phyloP scores from a whole-genome alignment of 2,329 filamentous ascomycete species.

The Teratosphaeria destructans region DNA sequence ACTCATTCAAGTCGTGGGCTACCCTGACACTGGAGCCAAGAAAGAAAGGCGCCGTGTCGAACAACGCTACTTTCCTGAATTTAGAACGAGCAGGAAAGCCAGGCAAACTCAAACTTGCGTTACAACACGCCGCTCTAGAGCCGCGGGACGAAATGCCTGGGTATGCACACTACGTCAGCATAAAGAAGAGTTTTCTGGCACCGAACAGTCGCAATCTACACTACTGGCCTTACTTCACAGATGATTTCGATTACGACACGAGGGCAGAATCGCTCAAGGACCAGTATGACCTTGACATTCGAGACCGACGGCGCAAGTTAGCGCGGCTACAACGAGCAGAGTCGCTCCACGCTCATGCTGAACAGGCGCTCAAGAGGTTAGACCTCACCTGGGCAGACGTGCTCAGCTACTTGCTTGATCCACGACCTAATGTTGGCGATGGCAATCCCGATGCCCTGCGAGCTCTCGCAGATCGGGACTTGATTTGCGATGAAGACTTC shows the following conservation, averaged over 20 bases:
- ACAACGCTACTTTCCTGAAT: background rate
- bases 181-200: slow-evolving; percentile 32
- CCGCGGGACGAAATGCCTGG: slow-evolving; percentile 22
- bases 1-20: background rate
- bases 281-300: slow-evolving; percentile 21
- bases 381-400: slow-evolving; percentile 28
- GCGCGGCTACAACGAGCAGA: slow-evolving; percentile 27
- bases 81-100: background rate
- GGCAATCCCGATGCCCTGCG: slow-evolving; percentile 8
- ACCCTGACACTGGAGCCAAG: background rate
- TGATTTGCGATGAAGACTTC: slow-evolving; percentile 25
- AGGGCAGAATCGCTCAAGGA: slow-evolving; percentile 17
- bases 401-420: slow-evolving; percentile 31
- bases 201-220: slow-evolving; percentile 32
- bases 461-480: slow-evolving; percentile 11
- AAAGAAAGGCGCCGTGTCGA: background rate
- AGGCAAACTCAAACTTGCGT: slow-evolving; percentile 1
- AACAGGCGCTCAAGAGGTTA: slow-evolving; percentile 26
- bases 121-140: slow-evolving; percentile 4
- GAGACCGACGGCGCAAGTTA: slow-evolving; percentile 21
- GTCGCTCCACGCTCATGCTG: slow-evolving; percentile 25
- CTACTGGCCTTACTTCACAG: slow-evolving; percentile 31
- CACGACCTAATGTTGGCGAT: slow-evolving; percentile 11
- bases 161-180: slow-evolving; percentile 33
- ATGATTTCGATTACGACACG: slow-evolving; percentile 24